Evolutionary conservation across 345 rosid species (phyloP).

Genomic region (Salix arbutifolia): DNA sequence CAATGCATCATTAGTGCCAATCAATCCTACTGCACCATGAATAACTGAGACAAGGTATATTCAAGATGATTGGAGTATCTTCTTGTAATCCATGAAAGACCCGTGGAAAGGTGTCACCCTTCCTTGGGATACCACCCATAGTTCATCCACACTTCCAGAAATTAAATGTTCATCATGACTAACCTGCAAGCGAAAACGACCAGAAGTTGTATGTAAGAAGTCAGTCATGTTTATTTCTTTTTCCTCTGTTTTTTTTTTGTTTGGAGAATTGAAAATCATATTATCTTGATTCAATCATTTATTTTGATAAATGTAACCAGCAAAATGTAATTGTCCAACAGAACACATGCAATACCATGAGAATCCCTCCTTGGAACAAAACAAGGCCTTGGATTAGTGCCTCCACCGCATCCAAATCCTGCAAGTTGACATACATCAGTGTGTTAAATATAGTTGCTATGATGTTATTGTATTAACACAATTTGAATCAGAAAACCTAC

Average conservation of each 20-base stretch:
- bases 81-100: conserved; percentile 89
- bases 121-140: conserved; percentile 88
- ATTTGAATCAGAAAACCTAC: background rate
- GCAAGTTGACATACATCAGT: conserved; percentile 14
- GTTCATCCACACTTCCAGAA: conserved; percentile 94
- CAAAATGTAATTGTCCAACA: background rate
- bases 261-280: too few relatives aligned
- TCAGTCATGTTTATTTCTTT: too few relatives aligned
- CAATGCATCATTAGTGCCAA: background rate
- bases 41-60: background rate
- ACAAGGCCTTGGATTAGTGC: conserved; percentile 98
- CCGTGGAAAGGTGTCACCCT: conserved; percentile 74
- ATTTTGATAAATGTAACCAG: background rate
- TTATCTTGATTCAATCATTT: background rate
- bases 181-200: conserved; percentile 45
- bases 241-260: too few relatives aligned
- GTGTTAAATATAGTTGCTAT: conserved; percentile 1
- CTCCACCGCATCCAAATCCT: conserved; percentile 99
- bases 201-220: background rate
- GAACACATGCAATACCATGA: conserved; percentile 55
- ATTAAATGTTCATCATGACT: conserved; percentile 97
- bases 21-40: background rate
- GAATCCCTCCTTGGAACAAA: conserved; percentile 92
- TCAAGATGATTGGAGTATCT: conserved; percentile 59
- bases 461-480: background rate